Percentiles rank a stretch among this genome's conserved stretches.
phyloP scores from a whole-genome alignment of 2,329 filamentous ascomycete genomes.

The Colletotrichum lentis region DNA sequence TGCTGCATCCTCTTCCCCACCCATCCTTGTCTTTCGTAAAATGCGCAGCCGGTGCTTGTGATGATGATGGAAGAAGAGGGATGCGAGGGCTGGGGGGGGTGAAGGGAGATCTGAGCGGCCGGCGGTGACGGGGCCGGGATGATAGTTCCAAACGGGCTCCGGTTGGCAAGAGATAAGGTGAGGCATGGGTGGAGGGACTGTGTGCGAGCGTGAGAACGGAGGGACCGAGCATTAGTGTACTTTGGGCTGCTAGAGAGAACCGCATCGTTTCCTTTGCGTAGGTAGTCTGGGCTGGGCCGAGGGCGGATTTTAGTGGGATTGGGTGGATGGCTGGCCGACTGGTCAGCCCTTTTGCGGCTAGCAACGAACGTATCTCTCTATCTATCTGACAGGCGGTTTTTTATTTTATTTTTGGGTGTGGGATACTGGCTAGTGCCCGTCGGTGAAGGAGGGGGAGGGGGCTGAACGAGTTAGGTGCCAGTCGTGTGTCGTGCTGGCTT shows the following conservation, averaged over 20 bases:
- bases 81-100: constrained; percentile 6
- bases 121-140: constrained; percentile 19
- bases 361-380: background rate
- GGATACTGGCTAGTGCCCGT: constrained; percentile 10
- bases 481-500: background rate
- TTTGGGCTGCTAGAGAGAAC: background rate
- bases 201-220: background rate
- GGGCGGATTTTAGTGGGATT: background rate
- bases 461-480: background rate
- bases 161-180: background rate
- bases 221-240: background rate
- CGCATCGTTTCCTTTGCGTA: background rate
- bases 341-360: background rate
- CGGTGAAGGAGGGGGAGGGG: background rate
- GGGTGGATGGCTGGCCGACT: background rate
- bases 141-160: background rate
- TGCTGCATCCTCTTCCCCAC: too few relatives aligned
- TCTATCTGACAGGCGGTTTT: background rate
- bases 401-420: background rate
- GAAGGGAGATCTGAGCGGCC: constrained; percentile 28
- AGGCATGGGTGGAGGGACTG: background rate
- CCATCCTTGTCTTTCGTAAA: too few relatives aligned
- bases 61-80: constrained; percentile 9
- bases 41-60: constrained; percentile 9
- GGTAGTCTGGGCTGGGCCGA: background rate